phyloP scores from a whole-genome alignment of 495 filamentous ascomycete genomes.

The Hypoxylon subgilvum region DNA sequence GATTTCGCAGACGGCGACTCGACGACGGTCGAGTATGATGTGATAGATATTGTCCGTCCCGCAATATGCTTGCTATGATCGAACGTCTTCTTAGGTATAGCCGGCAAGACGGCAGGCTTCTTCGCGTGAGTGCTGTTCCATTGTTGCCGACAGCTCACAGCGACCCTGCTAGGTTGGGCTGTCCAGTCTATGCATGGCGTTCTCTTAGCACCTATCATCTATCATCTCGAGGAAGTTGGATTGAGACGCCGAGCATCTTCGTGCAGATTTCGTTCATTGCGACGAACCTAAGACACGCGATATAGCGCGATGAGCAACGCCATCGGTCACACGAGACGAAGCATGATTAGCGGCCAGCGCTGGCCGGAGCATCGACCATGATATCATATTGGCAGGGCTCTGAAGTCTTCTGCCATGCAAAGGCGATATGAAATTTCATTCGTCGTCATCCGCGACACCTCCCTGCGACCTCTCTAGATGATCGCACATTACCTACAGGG shows the following conservation, averaged over 20 bases:
- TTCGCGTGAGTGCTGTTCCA: constrained; percentile 41
- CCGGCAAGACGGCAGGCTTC: constrained; percentile 35
- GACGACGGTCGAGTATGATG: constrained; percentile 42
- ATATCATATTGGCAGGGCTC: constrained; percentile 38
- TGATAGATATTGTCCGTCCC: constrained; percentile 25
- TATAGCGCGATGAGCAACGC: constrained; percentile 30
- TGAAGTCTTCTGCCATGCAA: constrained; percentile 25
- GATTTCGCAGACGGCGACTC: constrained; percentile 59
- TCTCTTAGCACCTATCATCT: constrained; percentile 39
- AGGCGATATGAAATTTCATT: constrained; percentile 9
- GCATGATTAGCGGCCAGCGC: constrained; percentile 42
- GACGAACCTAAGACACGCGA: constrained; percentile 39
- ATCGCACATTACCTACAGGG: constrained; percentile 5
- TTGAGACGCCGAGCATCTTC: constrained; percentile 14
- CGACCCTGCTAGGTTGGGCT: constrained; percentile 11
- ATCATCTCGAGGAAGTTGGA: constrained; percentile 8
- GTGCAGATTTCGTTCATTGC: constrained; percentile 15
- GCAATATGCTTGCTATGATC: constrained; percentile 13
- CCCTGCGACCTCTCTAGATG: constrained; percentile 2
- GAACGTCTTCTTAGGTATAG: constrained; percentile 29
- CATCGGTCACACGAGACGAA: constrained; percentile 33
- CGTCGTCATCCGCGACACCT: constrained; percentile 24
- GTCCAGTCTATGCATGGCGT: constrained; percentile 32
- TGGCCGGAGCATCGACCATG: constrained; percentile 36
- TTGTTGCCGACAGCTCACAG: constrained; percentile 20